Evolutionary conservation across 2,329 filamentous ascomycete species (phyloP).

Genomic region (Phaeosphaeriaceae sp.): DNA sequence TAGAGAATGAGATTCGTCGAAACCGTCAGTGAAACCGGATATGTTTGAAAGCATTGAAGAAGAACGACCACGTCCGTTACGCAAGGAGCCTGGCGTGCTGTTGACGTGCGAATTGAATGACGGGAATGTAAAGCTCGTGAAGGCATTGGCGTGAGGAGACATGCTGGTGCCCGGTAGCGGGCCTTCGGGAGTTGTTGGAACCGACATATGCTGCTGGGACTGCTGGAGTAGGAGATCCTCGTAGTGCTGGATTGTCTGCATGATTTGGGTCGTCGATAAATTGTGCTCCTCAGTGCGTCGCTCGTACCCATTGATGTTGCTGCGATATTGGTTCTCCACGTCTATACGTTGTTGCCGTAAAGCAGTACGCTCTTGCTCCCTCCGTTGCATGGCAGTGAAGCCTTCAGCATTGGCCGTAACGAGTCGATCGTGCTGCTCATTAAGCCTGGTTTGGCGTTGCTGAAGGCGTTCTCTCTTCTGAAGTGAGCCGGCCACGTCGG

Average conservation of each 20-base stretch:
- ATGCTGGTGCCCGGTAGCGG: conserved; percentile 60
- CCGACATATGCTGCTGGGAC: conserved; percentile 44
- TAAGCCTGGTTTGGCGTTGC: conserved; percentile 73
- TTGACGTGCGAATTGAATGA: conserved; percentile 35
- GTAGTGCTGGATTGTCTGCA: conserved; percentile 46
- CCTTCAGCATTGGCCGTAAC: conserved; percentile 71
- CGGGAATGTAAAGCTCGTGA: conserved; percentile 48
- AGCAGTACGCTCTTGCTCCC: conserved; percentile 49
- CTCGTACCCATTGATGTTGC: conserved; percentile 47
- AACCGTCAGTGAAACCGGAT: conserved; percentile 58
- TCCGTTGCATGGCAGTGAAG: conserved; percentile 64
- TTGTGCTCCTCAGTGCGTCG: conserved; percentile 49
- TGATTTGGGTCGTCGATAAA: conserved; percentile 42
- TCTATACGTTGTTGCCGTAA: conserved; percentile 42
- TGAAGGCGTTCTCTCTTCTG: conserved; percentile 76
- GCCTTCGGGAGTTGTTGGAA: conserved; percentile 65
- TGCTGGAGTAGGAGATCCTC: conserved; percentile 52
- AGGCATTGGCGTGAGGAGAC: conserved; percentile 43
- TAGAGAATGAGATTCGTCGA: conserved; percentile 43
- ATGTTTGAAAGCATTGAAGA: conserved; percentile 60
- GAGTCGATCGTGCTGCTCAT: conserved; percentile 74
- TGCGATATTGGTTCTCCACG: conserved; percentile 47
- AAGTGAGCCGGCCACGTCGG: conserved; percentile 68
- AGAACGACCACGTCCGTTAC: conserved; percentile 54
- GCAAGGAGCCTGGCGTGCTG: conserved; percentile 43